Conservation (phyloP, 2,329 filamentous ascomycete genomes). For the Ceratocystiopsis brevicomis region DNA sequence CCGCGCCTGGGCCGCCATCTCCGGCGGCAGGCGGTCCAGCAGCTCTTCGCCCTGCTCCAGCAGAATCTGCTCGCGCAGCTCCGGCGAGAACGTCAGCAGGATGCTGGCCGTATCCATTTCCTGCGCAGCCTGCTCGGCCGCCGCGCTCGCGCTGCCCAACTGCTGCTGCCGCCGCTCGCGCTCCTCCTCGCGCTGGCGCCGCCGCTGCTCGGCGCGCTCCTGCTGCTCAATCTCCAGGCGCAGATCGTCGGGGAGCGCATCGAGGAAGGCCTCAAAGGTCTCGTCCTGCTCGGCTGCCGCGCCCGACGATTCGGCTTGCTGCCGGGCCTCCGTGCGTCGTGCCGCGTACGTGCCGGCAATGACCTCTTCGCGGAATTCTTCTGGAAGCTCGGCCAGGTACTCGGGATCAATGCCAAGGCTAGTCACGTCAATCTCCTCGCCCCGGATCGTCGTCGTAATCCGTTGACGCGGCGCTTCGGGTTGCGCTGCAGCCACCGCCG, state of each 20-base stretch:
- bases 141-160: constrained; percentile 20
- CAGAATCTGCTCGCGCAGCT: constrained; percentile 67
- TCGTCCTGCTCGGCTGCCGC: constrained; percentile 38
- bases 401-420: constrained; percentile 85
- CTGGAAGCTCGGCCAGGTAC: constrained; percentile 90
- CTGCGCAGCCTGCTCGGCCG: constrained; percentile 27
- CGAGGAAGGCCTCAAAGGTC: constrained; percentile 83
- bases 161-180: constrained; percentile 33
- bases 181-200: constrained; percentile 66
- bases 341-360: constrained; percentile 78
- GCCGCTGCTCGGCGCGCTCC: constrained; percentile 73
- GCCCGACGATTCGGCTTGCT: constrained; percentile 42
- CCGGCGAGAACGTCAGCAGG: constrained; percentile 71
- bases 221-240: constrained; percentile 80
- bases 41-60: constrained; percentile 84
- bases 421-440: constrained; percentile 80
- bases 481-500: neutral
- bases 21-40: constrained; percentile 64
- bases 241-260: constrained; percentile 78
- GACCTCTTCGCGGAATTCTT: constrained; percentile 90
- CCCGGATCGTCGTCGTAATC: constrained; percentile 66
- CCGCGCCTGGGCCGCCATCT: constrained; percentile 72
- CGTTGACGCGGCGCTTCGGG: constrained; percentile 20
- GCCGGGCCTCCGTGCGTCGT: constrained; percentile 56
- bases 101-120: constrained; percentile 93